phyloP scores from a whole-genome alignment of 192 early-diverging fungal genomes.

The Backusella mclennaniae region DNA sequence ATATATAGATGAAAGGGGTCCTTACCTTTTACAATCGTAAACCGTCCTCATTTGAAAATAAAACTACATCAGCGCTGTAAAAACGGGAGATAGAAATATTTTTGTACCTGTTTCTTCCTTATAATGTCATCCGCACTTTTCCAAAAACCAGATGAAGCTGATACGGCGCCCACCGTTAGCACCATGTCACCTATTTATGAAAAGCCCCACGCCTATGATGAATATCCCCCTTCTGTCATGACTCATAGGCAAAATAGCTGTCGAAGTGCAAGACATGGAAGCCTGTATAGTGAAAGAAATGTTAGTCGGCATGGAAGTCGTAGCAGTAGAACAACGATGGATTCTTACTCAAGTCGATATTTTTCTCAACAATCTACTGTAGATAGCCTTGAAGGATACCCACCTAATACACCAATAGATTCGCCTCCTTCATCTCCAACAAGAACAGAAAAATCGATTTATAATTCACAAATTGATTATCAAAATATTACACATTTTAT shows the following conservation, averaged over 20 bases:
- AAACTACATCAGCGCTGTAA: not conserved
- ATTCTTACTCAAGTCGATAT: not conserved
- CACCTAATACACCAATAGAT: not conserved
- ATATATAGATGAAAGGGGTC: not conserved
- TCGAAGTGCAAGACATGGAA: constrained; percentile 3
- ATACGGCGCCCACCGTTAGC: not conserved
- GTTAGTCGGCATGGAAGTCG: constrained; percentile 2
- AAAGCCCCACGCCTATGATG: constrained; percentile 32
- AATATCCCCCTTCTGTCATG: not conserved
- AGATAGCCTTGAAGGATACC: not conserved
- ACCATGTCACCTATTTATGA: constrained; percentile 21
- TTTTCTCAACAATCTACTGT: not conserved
- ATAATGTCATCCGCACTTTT: not conserved
- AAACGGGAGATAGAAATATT: not conserved
- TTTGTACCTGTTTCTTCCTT: not conserved
- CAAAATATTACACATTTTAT: constrained; percentile 4
- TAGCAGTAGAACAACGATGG: constrained; percentile 9
- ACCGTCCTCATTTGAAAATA: constrained; percentile 1
- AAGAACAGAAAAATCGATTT: not conserved
- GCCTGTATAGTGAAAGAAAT: not conserved
- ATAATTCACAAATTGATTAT: constrained; percentile 7
- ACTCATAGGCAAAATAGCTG: not conserved
- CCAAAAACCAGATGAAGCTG: constrained; percentile 23
- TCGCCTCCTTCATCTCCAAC: not conserved
- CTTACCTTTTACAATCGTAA: not conserved